Conservation (phyloP, 441 rosid genomes). For the Euphorbia schlechtendalii region DNA sequence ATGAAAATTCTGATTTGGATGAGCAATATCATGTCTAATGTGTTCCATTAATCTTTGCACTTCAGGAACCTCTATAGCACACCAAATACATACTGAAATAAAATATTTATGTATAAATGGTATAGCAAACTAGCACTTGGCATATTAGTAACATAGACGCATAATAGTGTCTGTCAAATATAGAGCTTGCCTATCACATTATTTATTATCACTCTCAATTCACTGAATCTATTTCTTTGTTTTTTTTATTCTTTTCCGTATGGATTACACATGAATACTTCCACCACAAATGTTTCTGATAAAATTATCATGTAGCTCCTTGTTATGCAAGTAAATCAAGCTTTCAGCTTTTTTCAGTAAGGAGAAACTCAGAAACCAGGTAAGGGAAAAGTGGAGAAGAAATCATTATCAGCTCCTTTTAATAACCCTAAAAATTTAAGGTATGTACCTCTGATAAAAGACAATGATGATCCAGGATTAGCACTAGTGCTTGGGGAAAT, state of each 20-base stretch:
- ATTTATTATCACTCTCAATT: neutral
- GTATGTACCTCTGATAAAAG: constrained; percentile 59
- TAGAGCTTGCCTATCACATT: neutral
- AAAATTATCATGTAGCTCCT: constrained; percentile 7
- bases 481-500: constrained; percentile 60
- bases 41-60: neutral
- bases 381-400: neutral
- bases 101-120: neutral
- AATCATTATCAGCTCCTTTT: neutral
- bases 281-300: neutral
- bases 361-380: neutral
- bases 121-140: neutral
- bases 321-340: neutral
- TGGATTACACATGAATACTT: neutral
- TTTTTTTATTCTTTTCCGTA: neutral
- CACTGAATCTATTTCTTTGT: neutral
- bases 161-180: constrained; percentile 5
- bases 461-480: constrained; percentile 78
- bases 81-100: neutral
- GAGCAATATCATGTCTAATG: neutral
- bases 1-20: neutral
- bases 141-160: neutral
- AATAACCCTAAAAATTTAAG: neutral
- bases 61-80: neutral
- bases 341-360: neutral